A percentile compares a stretch with the other conserved stretches of the same genome.
Conservation (phyloP, 139 green algal species). For the Chlorella vulgaris region DNA sequence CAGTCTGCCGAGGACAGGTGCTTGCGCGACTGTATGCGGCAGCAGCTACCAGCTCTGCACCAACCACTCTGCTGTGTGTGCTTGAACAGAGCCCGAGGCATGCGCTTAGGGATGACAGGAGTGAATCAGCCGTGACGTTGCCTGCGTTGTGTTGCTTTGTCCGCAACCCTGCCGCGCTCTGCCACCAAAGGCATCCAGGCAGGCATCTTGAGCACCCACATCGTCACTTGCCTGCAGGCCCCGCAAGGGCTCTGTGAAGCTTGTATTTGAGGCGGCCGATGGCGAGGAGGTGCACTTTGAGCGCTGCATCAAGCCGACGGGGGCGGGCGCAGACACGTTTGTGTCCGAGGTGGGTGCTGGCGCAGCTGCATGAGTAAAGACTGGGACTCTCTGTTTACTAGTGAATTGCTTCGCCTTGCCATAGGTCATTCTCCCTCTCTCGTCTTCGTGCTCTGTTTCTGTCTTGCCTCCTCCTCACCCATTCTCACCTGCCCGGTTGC, state of each 20-base stretch:
- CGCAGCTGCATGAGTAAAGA: neutral
- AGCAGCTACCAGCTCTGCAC: too few species aligned
- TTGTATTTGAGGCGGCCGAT: slow-evolving; percentile 70
- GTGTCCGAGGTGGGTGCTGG: slow-evolving; percentile 7
- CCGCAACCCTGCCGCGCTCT: too few species aligned
- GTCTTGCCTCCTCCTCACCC: too few species aligned
- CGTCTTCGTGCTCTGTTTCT: neutral
- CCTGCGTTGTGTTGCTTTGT: neutral
- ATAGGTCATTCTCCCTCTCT: neutral
- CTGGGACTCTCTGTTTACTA: too few species aligned
- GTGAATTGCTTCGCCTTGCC: too few species aligned
- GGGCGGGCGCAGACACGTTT: slow-evolving; percentile 33
- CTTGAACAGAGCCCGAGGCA: too few species aligned
- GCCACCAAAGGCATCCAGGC: too few species aligned
- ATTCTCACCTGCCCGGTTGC: too few species aligned
- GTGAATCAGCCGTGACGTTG: too few species aligned
- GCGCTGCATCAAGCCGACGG: slow-evolving; percentile 70
- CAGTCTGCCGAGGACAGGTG: slow-evolving; percentile 38
- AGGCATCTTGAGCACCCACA: neutral
- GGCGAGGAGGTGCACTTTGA: slow-evolving; percentile 80
- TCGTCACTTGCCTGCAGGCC: slow-evolving; percentile 31
- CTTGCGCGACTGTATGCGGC: neutral
- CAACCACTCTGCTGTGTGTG: too few species aligned
- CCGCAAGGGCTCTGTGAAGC: slow-evolving; percentile 69
- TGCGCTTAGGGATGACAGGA: too few species aligned